These are phyloP conservation scores for Rhodocollybia butyracea DNA, from an alignment of 768 basidiomycete genomes.

Conservation along the genomic window DNA sequence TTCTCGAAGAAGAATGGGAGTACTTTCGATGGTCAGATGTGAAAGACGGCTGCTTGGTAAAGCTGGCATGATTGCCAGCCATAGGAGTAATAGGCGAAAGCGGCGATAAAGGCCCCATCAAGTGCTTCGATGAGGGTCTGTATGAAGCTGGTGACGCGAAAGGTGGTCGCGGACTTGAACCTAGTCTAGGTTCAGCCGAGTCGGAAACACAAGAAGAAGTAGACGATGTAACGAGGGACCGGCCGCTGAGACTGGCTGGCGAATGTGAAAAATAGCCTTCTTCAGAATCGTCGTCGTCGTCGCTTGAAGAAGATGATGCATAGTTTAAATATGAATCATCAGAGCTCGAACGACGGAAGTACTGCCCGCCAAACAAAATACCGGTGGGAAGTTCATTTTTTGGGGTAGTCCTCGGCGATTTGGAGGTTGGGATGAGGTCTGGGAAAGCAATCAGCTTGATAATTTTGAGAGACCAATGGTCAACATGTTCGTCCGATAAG, in stretches of 20 bases:
- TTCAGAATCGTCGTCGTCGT: conserved; percentile 34
- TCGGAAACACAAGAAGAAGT: conserved; percentile 40
- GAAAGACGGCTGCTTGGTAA: neutral
- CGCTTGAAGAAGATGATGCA: conserved; percentile 10
- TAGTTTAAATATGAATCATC: neutral
- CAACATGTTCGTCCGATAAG: conserved; percentile 61
- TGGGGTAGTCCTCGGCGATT: neutral
- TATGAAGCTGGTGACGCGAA: conserved; percentile 24
- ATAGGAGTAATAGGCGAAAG: conserved; percentile 21
- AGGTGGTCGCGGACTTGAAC: conserved; percentile 14
- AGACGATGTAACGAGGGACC: conserved; percentile 28
- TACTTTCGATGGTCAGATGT: neutral
- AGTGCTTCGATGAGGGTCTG: conserved; percentile 36
- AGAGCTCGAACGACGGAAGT: conserved; percentile 3
- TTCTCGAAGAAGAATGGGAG: conserved; percentile 1
- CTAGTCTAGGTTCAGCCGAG: conserved; percentile 21
- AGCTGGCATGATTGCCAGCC: neutral
- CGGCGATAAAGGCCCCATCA: conserved; percentile 27
- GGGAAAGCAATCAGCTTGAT: conserved; percentile 76
- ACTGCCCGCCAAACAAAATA: neutral
- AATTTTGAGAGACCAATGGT: conserved; percentile 75
- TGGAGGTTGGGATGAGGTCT: conserved; percentile 52
- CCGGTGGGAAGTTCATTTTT: neutral
- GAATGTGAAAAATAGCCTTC: conserved; percentile 65
- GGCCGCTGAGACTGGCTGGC: conserved; percentile 30